Evolutionary conservation across 1,284 basidiomycete genomes (phyloP).

Genomic region (Flammula alnicola): DNA sequence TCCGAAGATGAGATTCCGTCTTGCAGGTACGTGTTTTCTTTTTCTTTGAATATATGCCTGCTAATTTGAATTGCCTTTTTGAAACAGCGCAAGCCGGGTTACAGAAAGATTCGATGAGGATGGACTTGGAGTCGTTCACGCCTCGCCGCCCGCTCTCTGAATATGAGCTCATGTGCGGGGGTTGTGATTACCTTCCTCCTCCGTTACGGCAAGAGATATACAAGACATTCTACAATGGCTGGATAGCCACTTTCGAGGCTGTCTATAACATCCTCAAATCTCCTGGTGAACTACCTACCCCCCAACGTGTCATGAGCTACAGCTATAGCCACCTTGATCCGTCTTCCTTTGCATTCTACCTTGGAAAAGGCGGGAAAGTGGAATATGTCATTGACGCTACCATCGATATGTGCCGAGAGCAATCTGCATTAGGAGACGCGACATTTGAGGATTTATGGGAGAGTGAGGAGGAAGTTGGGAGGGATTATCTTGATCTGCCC

Average conservation of each 20-base stretch:
- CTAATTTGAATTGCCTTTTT: neutral
- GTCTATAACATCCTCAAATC: constrained; percentile 3
- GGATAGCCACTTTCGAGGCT: neutral
- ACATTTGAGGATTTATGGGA: constrained; percentile 18
- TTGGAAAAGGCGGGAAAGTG: constrained; percentile 26
- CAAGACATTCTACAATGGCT: constrained; percentile 3
- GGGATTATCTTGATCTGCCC: neutral
- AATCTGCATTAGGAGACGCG: constrained; percentile 25
- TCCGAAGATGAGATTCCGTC: constrained; percentile 22
- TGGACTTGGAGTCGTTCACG: constrained; percentile 1
- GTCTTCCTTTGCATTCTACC: constrained; percentile 17
- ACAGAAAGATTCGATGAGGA: neutral
- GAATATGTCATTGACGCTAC: constrained; percentile 29
- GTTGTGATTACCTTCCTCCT: neutral
- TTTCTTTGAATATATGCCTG: too few species aligned
- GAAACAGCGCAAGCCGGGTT: neutral
- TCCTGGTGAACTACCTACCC: neutral
- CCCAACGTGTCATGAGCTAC: neutral
- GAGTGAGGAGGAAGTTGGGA: neutral
- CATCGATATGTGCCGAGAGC: constrained; percentile 20
- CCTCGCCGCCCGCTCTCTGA: neutral
- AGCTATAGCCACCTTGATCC: neutral
- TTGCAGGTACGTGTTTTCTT: constrained; percentile 12
- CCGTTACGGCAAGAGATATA: neutral
- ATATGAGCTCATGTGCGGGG: neutral